Evolutionary conservation across 495 filamentous ascomycete genomes (phyloP), one percentile per base, ranked within the genome.

Genomic region (Hyaloscypha finlandica): DNA sequence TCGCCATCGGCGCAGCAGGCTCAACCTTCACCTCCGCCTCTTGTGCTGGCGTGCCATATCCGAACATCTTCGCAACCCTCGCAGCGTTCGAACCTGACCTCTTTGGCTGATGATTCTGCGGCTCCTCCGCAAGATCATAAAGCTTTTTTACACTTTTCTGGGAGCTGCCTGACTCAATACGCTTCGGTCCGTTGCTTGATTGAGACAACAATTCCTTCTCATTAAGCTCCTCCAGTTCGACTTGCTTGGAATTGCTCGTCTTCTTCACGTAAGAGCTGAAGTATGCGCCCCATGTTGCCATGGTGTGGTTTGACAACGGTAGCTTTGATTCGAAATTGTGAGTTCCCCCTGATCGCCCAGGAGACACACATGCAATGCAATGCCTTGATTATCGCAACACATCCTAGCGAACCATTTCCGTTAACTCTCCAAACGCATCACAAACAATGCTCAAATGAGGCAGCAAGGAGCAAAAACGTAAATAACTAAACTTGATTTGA

Each of bases 281-380:
- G 32, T 66, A 66, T 19, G 64, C 8, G 25, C 64, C 64, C 64
- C 64, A 66, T 53, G 55, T 60, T 25, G 64, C 55, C 64, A 66
- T 66, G 37, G 3, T 48, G 42, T 14, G 16, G 16, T 16, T 48
- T 48, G 6, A 37, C 3, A 12, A 8, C 0, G 35, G 6, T 37
- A 3, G 35, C 35, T 37, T 37, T 19, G 42, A 48, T 48, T 48
- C 42, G 42, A 48, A 37, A 16, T 48, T 19, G 4, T 48, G 16
- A 0, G 42, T 12, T 4, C 16, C 42, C 42, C 42, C 42, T 48
- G 42, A 48, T 48, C 11, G 42, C 42, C 42, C 42, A 48, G 42
- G 42, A 14, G 42, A 14, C 16, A 19, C 42, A 14, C 4, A 48
- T 48, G 42, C 42, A 48, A 14, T 48, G 42, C 42, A 48, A 48